Base-by-base conservation (phyloP, 768 basidiomycete species). In the Pleurotus cornucopiae region DNA sequence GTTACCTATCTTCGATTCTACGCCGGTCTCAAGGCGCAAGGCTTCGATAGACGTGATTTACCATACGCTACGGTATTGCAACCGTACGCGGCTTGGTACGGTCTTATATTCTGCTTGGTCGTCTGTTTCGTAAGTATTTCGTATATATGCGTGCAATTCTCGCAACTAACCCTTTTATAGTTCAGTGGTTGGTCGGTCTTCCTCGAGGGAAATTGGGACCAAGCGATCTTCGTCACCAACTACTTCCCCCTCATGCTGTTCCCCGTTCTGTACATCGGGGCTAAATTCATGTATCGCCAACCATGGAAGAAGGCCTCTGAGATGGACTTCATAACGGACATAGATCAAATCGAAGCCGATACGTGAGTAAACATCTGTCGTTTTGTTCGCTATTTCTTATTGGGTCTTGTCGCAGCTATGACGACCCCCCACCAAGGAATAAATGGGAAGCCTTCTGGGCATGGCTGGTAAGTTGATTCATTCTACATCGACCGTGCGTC, bases 1-100 rank as follows among this genome's bases (percentile, higher is more conserved):
- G 38, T 91, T 53, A 88, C 87, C 12, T 92, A 91, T 66, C 60
- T 91, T 54, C 87, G 94, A 47, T 98, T 97, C 79, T 79, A 92
- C 69, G 68, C 77, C n/a, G 96, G 94, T 57, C 65, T 89, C 73
- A 86, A 87, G 66, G 82, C 66, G 2, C 96, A 98, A 66, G 91
- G 91, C 9, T 81, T 87, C 63, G 79, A 89, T 64, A 80, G 95
- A 46, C 71, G 54, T 12, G 78, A 71, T 4, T 77, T 98, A 4
- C 94, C 95, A 0, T 98, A 83, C 70, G 65, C 70, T 6, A 83
- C 86, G 13, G 70, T 63, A 13, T 54, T 94, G 6, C 88, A 92
- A 63, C 90, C 90, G 1, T 92, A 67, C 62, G 86, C 87, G 12
- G 89, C 88, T 14, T 91, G 82, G 74, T 84, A 83, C 63, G 71